Percentiles rank a stretch among this genome's conserved stretches.
phyloP scores from a whole-genome alignment of 1,284 basidiomycete species.

The Papiliotrema flavescens region DNA sequence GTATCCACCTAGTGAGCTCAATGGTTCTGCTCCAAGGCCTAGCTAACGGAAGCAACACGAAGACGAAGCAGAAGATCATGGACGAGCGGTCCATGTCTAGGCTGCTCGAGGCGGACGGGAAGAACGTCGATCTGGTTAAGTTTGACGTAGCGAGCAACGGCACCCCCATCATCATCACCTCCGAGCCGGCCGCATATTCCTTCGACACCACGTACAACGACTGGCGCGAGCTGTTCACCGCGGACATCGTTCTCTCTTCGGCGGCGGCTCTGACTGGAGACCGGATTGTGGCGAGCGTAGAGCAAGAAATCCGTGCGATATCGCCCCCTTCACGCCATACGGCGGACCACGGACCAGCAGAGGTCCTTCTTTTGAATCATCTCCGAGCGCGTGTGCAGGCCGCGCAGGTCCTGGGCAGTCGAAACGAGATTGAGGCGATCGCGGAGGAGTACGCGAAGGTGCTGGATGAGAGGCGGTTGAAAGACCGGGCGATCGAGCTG shows the following conservation, averaged over 20 bases:
- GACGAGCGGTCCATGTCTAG: conserved; percentile 54
- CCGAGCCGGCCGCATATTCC: conserved; percentile 67
- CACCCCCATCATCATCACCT: conserved; percentile 67
- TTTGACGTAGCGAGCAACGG: conserved; percentile 70
- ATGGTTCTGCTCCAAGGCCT: conserved; percentile 25
- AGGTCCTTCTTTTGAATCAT: not conserved
- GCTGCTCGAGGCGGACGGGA: conserved; percentile 53
- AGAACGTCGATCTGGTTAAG: conserved; percentile 32
- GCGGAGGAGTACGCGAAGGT: conserved; percentile 72
- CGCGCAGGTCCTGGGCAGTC: conserved; percentile 71
- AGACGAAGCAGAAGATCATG: not conserved
- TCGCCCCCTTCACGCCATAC: no score
- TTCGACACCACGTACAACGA: conserved; percentile 58
- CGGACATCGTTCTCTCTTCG: conserved; percentile 73
- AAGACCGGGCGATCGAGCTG: conserved; percentile 79
- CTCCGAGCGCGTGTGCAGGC: conserved; percentile 62
- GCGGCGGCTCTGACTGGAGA: conserved; percentile 48
- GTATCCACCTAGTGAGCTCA: conserved; percentile 67
- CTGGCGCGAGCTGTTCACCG: conserved; percentile 64
- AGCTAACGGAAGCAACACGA: conserved; percentile 20
- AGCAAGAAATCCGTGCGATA: no score
- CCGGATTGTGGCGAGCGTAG: no score
- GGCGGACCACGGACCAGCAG: not conserved
- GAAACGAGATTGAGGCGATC: conserved; percentile 73
- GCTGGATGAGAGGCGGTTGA: conserved; percentile 79